These are phyloP conservation scores for Penicillium psychrofluorescens DNA, from an alignment of 495 filamentous ascomycete species.

Conservation along the genomic window DNA sequence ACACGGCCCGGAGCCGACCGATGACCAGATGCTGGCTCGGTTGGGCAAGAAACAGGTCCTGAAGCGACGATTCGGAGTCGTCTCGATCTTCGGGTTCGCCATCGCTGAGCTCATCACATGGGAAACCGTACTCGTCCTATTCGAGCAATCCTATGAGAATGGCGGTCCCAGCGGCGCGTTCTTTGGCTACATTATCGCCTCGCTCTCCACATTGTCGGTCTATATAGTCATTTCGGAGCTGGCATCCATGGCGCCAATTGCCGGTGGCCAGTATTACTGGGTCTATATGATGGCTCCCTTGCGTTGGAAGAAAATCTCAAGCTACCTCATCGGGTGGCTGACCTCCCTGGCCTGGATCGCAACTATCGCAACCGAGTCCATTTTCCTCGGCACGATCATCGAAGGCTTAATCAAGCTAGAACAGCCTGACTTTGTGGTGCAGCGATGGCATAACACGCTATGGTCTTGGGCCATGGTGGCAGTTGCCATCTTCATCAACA, in stretches of 20 bases:
- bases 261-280: constrained; percentile 39
- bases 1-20: constrained; percentile 2
- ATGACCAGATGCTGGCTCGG: constrained; percentile 22
- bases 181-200: constrained; percentile 43
- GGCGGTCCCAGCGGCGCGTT: constrained; percentile 42
- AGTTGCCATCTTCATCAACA: constrained; percentile 36
- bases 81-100: constrained; percentile 32
- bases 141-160: constrained; percentile 21
- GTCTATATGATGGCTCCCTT: constrained; percentile 31
- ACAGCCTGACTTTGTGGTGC: constrained; percentile 26
- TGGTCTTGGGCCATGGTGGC: constrained; percentile 33
- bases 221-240: constrained; percentile 41
- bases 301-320: constrained; percentile 23
- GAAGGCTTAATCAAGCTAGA: constrained; percentile 37
- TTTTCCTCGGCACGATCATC: constrained; percentile 35
- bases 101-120: constrained; percentile 30
- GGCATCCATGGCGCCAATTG: constrained; percentile 38
- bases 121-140: constrained; percentile 27
- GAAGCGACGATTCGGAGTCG: constrained; percentile 29
- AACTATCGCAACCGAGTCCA: constrained; percentile 21
- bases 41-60: constrained; percentile 33
- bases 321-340: constrained; percentile 34
- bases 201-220: constrained; percentile 36
- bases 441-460: constrained; percentile 44
- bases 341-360: constrained; percentile 25